Conservation (phyloP, 352 stramenopile species). For the Thraustochytrium striatum region DNA sequence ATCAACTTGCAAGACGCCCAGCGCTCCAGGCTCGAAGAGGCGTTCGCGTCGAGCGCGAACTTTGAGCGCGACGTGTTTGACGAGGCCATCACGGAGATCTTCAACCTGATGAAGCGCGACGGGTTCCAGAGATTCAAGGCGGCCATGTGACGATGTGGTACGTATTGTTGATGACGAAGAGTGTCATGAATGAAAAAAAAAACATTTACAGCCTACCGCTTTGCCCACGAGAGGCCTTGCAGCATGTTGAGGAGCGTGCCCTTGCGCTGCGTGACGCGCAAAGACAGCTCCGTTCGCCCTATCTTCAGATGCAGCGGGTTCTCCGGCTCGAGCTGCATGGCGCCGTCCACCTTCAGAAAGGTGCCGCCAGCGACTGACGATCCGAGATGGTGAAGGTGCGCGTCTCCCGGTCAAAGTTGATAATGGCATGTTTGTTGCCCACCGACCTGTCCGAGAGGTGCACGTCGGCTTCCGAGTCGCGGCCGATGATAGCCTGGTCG, state of each 20-base stretch:
- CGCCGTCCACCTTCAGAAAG: conserved; percentile 28
- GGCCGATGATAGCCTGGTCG: conserved; percentile 1
- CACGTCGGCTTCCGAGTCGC: conserved; percentile 33
- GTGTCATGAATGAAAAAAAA: no score
- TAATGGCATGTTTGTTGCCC: conserved; percentile 10
- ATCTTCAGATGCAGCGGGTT: conserved; percentile 25
- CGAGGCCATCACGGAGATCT: background rate
- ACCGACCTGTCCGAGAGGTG: conserved; percentile 29
- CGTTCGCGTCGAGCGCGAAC: background rate
- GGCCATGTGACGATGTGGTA: no score
- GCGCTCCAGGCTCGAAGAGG: background rate
- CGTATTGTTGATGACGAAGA: no score
- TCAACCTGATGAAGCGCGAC: background rate
- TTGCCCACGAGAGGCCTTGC: no score
- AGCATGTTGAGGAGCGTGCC: no score
- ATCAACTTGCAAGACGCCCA: background rate
- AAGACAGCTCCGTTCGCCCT: conserved; percentile 8
- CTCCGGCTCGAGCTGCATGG: conserved; percentile 29
- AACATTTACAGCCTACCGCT: no score
- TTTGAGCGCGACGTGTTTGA: background rate
- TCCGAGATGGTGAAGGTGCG: conserved; percentile 35
- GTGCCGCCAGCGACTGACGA: conserved; percentile 43
- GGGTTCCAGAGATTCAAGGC: background rate
- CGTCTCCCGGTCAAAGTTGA: conserved; percentile 35
- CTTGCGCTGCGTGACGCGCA: conserved; percentile 19